Percentiles rank a stretch among this genome's conserved stretches.
Evolutionary conservation across 2,329 filamentous ascomycete genomes (phyloP).

Genomic region (Teratosphaeriaceae sp.): DNA sequence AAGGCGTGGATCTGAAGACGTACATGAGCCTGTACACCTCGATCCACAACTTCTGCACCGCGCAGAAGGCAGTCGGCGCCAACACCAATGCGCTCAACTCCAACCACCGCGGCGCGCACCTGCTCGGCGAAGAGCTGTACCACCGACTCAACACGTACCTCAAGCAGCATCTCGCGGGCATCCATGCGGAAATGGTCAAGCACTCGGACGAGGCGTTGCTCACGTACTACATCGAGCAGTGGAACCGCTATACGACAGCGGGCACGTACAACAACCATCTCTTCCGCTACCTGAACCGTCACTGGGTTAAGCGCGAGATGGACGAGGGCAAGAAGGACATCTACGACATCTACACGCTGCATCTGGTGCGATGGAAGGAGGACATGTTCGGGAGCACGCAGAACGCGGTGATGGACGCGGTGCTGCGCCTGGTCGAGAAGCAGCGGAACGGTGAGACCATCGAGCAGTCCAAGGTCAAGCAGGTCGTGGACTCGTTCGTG

Average conservation of each 20-base stretch:
- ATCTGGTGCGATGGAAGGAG: constrained; percentile 90
- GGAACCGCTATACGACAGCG: constrained; percentile 89
- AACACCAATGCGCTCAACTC: constrained; percentile 41
- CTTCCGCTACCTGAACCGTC: constrained; percentile 91
- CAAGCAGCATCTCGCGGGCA: constrained; percentile 63
- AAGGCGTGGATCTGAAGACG: constrained; percentile 90
- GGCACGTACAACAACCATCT: constrained; percentile 97
- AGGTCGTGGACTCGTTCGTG: constrained; percentile 90
- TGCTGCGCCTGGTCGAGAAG: constrained; percentile 92
- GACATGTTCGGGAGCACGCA: constrained; percentile 83
- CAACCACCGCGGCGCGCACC: constrained; percentile 74
- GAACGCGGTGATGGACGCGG: constrained; percentile 86
- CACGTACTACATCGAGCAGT: constrained; percentile 91
- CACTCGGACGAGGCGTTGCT: constrained; percentile 88
- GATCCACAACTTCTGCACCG: constrained; percentile 98
- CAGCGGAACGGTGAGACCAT: constrained; percentile 97
- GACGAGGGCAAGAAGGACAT: constrained; percentile 98
- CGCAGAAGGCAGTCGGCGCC: constrained; percentile 76
- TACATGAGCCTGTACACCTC: constrained; percentile 98
- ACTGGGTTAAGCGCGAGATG: constrained; percentile 99
- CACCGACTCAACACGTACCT: constrained; percentile 85
- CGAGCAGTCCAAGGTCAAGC: constrained; percentile 93
- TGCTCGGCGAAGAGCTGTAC: constrained; percentile 94
- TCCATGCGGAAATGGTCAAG: constrained; percentile 65
- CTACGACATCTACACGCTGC: constrained; percentile 95